Evolutionary conservation across 805 yeast genomes (phyloP), one percentile per base, ranked within the genome.

Genomic region (fission yeast (Schizosaccharomyces pombe)): DNA sequence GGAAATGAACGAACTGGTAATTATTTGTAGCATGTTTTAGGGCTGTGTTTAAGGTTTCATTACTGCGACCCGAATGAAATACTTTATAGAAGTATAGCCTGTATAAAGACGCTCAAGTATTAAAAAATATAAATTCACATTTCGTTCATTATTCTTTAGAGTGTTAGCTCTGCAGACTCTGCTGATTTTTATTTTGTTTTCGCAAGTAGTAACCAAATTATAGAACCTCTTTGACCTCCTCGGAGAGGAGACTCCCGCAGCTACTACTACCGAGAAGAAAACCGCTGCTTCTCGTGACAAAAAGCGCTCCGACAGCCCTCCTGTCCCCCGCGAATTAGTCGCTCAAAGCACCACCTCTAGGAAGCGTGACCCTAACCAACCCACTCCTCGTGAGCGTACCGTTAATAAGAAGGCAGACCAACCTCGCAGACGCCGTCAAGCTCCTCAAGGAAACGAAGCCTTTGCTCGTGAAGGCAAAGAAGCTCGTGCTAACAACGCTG

Each of bases 341-440:
- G 49, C 53, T 28, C 28, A 6, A 30, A 19, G 6, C 39, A 49
- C 16, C 22, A 12, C 24, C 33, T 49, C 53, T 4, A 30, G 30
- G 34, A 49, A 49, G 16, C 53, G 53, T 32, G 39, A 49, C 30
- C 39, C 53, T 28, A 26, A 22, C 28, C 24, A 30, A 11, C 53
- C 53, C 8, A 49, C 39, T 16, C 53, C 53, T n/a, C 53, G 53
- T 49, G 53, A 49, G 32, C 53, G 53, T 30, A 30, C 34, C 16
- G 49, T 43, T 14, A 30, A 28, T 22, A 43, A 43, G 49, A 43
- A 43, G 49, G 49, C 49, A 28, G 49, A 43, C 5, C 49, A 43
- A 22, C 49, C 49, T 26, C 49, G 49, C 31, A 43, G 30, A 26
- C 49, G 28, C 14, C 49, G 49, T 12, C 49, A 24, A 16, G 30